These are phyloP conservation scores for Aspergillus sp. DNA, from an alignment of 2,329 filamentous ascomycete genomes.

Conservation along the genomic window DNA sequence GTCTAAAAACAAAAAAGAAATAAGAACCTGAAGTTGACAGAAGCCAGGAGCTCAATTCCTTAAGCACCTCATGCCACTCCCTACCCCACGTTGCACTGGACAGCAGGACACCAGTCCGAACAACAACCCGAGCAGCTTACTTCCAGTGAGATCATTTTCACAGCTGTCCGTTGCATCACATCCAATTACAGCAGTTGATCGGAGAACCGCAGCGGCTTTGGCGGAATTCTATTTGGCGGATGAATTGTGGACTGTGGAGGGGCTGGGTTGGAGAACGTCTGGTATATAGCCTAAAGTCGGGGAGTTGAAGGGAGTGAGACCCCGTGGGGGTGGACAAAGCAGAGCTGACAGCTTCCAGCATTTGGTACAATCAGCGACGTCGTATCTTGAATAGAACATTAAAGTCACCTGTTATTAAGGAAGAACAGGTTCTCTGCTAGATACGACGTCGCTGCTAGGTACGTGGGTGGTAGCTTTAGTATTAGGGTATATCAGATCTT, in stretches of 20 bases:
- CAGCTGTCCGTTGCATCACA: neutral
- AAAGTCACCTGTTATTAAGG: no score
- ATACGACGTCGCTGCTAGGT: no score
- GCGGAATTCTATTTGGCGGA: conserved; percentile 10
- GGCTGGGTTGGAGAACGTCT: neutral
- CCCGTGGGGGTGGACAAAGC: neutral
- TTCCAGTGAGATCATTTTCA: neutral
- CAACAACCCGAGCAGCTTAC: neutral
- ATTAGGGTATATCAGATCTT: no score
- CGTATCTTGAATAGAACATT: no score
- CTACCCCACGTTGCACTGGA: neutral
- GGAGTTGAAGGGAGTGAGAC: neutral
- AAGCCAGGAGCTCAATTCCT: neutral
- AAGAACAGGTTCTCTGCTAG: no score
- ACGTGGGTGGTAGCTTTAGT: no score
- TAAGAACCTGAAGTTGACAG: neutral
- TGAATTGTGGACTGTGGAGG: conserved; percentile 7
- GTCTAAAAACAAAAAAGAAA: neutral
- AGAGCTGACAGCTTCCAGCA: neutral
- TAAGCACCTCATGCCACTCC: neutral
- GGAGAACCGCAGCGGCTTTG: conserved; percentile 5
- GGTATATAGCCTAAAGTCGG: conserved; percentile 20
- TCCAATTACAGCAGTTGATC: conserved; percentile 8
- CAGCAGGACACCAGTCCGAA: neutral
- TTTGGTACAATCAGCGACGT: neutral